These are phyloP conservation scores for Penicillium cataractarum DNA, from an alignment of 495 filamentous ascomycete genomes.

Conservation along the genomic window DNA sequence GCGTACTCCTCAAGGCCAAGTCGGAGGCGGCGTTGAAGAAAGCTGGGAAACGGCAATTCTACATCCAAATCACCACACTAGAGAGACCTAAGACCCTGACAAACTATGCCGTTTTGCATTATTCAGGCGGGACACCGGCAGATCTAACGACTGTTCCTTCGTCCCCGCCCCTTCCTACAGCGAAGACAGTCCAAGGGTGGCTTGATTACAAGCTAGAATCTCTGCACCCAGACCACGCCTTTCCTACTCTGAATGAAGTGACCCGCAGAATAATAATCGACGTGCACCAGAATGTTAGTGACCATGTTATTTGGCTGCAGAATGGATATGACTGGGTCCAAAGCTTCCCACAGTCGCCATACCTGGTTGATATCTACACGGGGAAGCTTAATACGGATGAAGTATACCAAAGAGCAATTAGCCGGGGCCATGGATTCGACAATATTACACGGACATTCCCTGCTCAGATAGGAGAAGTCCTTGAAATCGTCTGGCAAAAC, in stretches of 20 bases:
- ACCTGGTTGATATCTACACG: conserved; percentile 36
- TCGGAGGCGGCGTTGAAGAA: background rate
- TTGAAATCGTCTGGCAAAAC: background rate
- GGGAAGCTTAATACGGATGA: background rate
- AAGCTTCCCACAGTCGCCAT: conserved; percentile 42
- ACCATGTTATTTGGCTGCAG: conserved; percentile 44
- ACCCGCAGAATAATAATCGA: background rate
- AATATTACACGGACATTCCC: background rate
- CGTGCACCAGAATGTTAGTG: conserved; percentile 42
- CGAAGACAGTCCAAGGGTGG: background rate
- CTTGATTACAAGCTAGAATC: background rate
- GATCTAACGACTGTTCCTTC: background rate
- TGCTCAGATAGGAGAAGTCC: background rate
- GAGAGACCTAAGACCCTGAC: background rate
- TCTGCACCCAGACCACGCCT: background rate
- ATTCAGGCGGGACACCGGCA: background rate
- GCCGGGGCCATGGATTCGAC: background rate
- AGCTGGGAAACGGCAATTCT: background rate
- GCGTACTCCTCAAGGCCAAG: background rate
- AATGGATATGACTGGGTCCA: conserved; percentile 57
- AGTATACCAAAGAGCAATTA: background rate
- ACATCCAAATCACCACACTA: background rate
- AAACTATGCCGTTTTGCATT: background rate
- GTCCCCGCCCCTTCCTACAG: background rate
- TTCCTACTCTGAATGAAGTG: background rate